These are phyloP conservation scores for Bryum argenteum DNA, from an alignment of 225 moss, liverwort and hornwort genomes.

Conservation along the genomic window DNA sequence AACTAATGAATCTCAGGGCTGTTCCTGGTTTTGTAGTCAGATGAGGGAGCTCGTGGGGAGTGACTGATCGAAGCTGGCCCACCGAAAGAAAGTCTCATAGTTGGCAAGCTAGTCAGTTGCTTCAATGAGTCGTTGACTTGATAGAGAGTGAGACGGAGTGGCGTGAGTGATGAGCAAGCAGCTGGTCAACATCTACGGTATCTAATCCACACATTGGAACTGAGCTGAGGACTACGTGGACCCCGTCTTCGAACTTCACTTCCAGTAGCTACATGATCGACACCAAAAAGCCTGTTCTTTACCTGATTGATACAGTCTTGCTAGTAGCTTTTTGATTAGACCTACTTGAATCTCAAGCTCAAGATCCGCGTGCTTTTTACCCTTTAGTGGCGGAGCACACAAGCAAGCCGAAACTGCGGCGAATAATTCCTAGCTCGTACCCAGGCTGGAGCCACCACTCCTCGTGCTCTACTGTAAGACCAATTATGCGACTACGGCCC, in stretches of 20 bases:
- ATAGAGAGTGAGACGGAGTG: background rate
- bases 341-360: too few species aligned
- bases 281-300: too few species aligned
- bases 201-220: constrained; percentile 26
- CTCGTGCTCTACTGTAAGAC: background rate
- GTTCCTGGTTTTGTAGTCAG: too few species aligned
- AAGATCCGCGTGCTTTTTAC: background rate
- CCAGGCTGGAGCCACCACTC: constrained; percentile 27
- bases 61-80: constrained; percentile 12
- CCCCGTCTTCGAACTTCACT: constrained; percentile 3
- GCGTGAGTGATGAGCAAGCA: background rate
- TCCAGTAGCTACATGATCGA: too few species aligned
- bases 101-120: background rate
- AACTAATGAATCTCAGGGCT: too few species aligned
- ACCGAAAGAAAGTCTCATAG: constrained; percentile 1
- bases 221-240: constrained; percentile 33
- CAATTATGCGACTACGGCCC: background rate
- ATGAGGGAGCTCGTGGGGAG: background rate
- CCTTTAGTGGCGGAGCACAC: constrained; percentile 13
- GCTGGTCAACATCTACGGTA: constrained; percentile 21
- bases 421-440: background rate
- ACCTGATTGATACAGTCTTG: too few species aligned
- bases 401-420: constrained; percentile 3
- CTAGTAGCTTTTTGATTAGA: background rate
- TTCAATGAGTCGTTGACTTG: constrained; percentile 35